Evolutionary conservation across 768 basidiomycete species (phyloP).

Genomic region (Leucogyrophana mollusca): DNA sequence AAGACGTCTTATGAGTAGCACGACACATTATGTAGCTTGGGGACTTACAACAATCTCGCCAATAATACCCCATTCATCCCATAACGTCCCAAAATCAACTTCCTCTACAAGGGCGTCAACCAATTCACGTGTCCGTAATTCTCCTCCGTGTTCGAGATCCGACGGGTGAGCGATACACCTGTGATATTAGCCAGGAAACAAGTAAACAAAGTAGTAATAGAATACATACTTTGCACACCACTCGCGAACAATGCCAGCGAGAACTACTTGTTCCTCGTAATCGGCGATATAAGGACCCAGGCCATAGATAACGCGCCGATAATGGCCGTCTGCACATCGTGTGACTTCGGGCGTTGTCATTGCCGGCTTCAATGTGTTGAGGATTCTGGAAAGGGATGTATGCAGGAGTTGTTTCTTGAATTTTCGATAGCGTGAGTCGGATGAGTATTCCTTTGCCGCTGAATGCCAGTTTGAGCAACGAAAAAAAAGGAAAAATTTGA

Average conservation of each 20-base stretch:
- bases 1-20: too few relatives aligned
- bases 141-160: constrained; percentile 23
- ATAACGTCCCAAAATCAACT: constrained; percentile 27
- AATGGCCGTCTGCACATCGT: constrained; percentile 30
- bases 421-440: constrained; percentile 13
- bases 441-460: constrained; percentile 12
- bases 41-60: constrained; percentile 30
- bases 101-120: constrained; percentile 21
- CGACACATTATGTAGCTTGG: background rate
- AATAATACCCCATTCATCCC: constrained; percentile 37
- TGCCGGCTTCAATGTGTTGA: constrained; percentile 16
- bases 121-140: constrained; percentile 17
- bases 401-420: constrained; percentile 32
- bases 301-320: constrained; percentile 26
- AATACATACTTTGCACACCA: constrained; percentile 35
- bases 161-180: constrained; percentile 23
- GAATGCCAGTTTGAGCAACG: constrained; percentile 1
- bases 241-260: constrained; percentile 31
- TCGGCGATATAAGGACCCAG: constrained; percentile 40
- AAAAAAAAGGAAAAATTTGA: background rate
- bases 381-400: constrained; percentile 22
- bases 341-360: constrained; percentile 27
- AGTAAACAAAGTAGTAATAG: constrained; percentile 3
- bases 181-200: constrained; percentile 5
- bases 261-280: constrained; percentile 37